These are phyloP conservation scores for Carex parvula DNA, from an alignment of 176 grass and related monocot genomes.

Conservation along the genomic window DNA sequence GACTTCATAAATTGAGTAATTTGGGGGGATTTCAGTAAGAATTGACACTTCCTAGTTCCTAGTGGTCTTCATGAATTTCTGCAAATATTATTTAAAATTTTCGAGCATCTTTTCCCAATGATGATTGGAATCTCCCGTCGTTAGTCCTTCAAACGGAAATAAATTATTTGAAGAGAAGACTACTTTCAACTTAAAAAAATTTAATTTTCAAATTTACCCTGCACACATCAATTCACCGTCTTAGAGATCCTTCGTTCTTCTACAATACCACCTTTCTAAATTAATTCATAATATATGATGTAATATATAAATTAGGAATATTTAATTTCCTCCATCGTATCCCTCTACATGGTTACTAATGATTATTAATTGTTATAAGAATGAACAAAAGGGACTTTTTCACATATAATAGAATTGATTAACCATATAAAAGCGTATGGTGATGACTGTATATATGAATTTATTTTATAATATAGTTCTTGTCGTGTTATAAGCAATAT, in stretches of 20 bases:
- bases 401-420: background rate
- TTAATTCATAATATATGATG: background rate
- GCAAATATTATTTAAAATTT: background rate
- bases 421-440: background rate
- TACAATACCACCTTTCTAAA: background rate
- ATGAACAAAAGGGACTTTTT: background rate
- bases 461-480: background rate
- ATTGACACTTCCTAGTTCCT: background rate
- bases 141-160: background rate
- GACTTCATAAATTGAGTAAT: background rate
- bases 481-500: background rate
- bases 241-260: background rate
- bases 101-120: background rate
- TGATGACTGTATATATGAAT: background rate
- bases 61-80: background rate
- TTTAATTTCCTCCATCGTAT: background rate
- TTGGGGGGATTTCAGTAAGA: background rate
- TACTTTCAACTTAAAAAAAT: background rate
- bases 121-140: background rate
- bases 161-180: background rate
- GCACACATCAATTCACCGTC: background rate
- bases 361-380: background rate
- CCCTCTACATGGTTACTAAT: background rate
- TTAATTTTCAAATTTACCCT: background rate
- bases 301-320: background rate